Evolutionary conservation across 208 protist species (phyloP), one percentile per base, ranked within the genome.

Genomic region (Trypanosoma scelopori): DNA sequence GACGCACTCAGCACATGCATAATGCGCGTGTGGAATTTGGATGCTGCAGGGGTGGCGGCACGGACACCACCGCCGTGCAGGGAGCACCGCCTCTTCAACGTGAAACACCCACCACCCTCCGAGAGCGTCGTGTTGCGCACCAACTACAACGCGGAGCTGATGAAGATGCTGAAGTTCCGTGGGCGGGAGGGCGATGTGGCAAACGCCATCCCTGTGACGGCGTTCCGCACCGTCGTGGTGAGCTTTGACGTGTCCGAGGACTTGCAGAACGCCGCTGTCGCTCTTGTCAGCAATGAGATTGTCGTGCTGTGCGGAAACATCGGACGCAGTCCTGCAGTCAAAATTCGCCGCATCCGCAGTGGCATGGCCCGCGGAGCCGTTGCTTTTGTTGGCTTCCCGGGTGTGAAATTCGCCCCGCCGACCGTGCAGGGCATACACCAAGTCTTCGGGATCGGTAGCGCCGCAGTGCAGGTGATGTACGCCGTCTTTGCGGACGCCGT

Each of bases 251-350:
- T 95, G 0, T 68, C 89, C 5, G 78, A 95, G 13, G 91, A 97
- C 59, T 71, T 96, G 18, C 82, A 82, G 48, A 79, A 85, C 39
- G 70, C 92, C 39, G 93, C 87, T 0, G 55, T 98, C 28, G 94
- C 89, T 27, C 81, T 97, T 28, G 81, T 70, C 23, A 89, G 90
- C 68, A 84, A 91, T n/a, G 82, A 89, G 16, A 85, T 97, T 23
- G 57, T 95, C 4, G 32, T 97, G 39, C 53, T 87, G 25, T 59
- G 32, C 12, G 88, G 85, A 22, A 81, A 93, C 67, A 52, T 94
- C 11, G 64, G 71, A 55, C 67, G 66, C 37, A 69, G 68, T 39
- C 58, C 72, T 20, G 30, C 70, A 25, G 62, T 76, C 39, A 72
- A 62, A 15, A 55, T 65, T 9, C 69, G 62, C 27, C 73, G 69